Percentiles rank a stretch among this genome's conserved stretches.
Evolutionary conservation across 2,329 filamentous ascomycete genomes (phyloP).

Genomic region (Orbilia brochopaga): DNA sequence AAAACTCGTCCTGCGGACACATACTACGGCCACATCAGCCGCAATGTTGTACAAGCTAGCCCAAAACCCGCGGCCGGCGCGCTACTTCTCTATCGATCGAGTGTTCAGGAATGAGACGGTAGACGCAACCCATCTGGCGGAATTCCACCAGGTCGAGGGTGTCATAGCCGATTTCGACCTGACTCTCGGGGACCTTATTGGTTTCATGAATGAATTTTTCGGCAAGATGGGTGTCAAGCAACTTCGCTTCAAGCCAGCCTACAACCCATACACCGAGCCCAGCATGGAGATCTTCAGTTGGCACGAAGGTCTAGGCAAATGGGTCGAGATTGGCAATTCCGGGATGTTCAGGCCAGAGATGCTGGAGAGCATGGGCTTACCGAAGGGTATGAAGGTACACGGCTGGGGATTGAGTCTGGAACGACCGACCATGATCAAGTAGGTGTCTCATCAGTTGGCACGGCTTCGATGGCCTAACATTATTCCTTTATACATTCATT

Average conservation of each 20-base stretch:
- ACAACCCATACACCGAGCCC: conserved; percentile 94
- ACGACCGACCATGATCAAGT: conserved; percentile 98
- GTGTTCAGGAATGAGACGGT: conserved; percentile 98
- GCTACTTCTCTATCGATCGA: conserved; percentile 97
- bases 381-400: conserved; percentile 89
- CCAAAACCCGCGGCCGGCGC: conserved; percentile 79
- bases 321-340: conserved; percentile 96
- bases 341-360: conserved; percentile 99
- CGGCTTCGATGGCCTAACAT: conserved; percentile 5
- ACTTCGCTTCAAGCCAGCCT: conserved; percentile 95
- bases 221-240: conserved; percentile 87
- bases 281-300: conserved; percentile 98
- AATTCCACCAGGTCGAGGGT: conserved; percentile 98
- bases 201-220: conserved; percentile 95
- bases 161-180: conserved; percentile 96
- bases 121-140: conserved; percentile 92
- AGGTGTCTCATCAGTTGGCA: conserved; percentile 57
- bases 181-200: conserved; percentile 89
- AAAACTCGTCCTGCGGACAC: conserved; percentile 87
- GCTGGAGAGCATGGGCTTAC: conserved; percentile 91
- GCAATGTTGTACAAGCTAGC: conserved; percentile 91
- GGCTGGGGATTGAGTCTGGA: conserved; percentile 92
- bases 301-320: conserved; percentile 85
- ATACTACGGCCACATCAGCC: conserved; percentile 91
- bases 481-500: not conserved